Evolutionary conservation across 139 green algal genomes (phyloP).

Genomic region (Asterochloris erici): DNA sequence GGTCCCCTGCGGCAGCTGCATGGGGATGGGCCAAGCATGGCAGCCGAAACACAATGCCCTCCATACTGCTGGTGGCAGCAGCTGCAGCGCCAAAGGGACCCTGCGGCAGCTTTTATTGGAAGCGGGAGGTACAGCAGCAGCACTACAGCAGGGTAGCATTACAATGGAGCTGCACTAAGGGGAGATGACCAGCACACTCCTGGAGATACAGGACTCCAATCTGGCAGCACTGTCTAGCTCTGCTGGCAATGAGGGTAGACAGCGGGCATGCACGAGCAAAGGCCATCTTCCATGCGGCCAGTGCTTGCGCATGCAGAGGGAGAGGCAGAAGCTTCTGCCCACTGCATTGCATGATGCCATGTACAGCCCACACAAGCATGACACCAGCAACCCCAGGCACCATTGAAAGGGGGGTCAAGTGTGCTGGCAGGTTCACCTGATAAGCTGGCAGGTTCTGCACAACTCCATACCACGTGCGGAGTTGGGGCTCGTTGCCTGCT

Average conservation of each 20-base stretch:
- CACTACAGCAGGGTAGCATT: no score
- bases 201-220: no score
- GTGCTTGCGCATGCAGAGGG: not conserved
- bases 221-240: no score
- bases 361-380: not conserved
- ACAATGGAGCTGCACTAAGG: no score
- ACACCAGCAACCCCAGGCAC: not conserved
- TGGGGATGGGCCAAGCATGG: no score
- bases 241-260: not conserved
- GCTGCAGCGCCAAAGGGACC: no score
- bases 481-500: constrained; percentile 12
- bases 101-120: no score
- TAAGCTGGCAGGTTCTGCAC: constrained; percentile 9
- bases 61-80: no score
- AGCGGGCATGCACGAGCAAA: not conserved
- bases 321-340: not conserved
- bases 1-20: no score
- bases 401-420: not conserved
- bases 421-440: not conserved
- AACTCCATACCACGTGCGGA: constrained; percentile 7
- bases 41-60: no score
- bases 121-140: no score
- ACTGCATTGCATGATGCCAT: not conserved
- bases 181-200: no score
- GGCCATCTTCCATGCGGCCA: not conserved